Evolutionary conservation across 768 basidiomycete genomes (phyloP).

Genomic region (Pleurotus ostreatus): DNA sequence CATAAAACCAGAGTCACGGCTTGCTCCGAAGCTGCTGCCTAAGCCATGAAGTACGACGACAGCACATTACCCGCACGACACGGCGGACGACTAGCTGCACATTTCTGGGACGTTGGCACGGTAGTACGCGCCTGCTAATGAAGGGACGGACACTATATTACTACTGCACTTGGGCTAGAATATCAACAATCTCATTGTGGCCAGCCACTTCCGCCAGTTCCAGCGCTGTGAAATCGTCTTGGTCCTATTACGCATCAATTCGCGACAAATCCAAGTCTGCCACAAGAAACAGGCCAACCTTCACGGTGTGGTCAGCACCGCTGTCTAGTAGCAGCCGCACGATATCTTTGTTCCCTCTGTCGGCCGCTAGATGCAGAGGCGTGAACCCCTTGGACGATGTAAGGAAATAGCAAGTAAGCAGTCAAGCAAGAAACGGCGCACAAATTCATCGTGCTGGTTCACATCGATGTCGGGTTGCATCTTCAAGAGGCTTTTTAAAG

Average conservation of each 20-base stretch:
- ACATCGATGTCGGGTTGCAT: slow-evolving; percentile 41
- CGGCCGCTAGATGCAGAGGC: slow-evolving; percentile 81
- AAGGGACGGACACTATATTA: no score
- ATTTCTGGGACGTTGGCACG: no score
- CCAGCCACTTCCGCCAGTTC: slow-evolving; percentile 60
- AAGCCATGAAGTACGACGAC: no score
- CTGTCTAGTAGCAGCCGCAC: slow-evolving; percentile 55
- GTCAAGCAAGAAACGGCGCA: slow-evolving; percentile 31
- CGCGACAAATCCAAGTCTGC: not conserved
- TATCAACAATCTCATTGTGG: slow-evolving; percentile 46
- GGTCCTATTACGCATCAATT: slow-evolving; percentile 41
- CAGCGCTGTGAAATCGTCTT: slow-evolving; percentile 57
- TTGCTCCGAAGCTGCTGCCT: slow-evolving; percentile 32
- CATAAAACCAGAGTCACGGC: slow-evolving; percentile 52
- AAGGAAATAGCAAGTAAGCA: not conserved
- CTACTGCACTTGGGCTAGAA: slow-evolving; percentile 16
- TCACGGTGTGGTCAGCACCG: slow-evolving; percentile 62
- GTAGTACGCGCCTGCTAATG: no score
- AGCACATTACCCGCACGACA: no score
- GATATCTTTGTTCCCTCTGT: slow-evolving; percentile 62
- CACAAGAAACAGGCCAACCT: slow-evolving; percentile 37
- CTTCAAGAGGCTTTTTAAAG: slow-evolving; percentile 40
- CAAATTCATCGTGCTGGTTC: slow-evolving; percentile 69
- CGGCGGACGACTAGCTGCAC: no score
- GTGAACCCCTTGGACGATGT: slow-evolving; percentile 69